Base-by-base conservation (phyloP, 2,329 filamentous ascomycete genomes). In the Fusarium lateritium region DNA sequence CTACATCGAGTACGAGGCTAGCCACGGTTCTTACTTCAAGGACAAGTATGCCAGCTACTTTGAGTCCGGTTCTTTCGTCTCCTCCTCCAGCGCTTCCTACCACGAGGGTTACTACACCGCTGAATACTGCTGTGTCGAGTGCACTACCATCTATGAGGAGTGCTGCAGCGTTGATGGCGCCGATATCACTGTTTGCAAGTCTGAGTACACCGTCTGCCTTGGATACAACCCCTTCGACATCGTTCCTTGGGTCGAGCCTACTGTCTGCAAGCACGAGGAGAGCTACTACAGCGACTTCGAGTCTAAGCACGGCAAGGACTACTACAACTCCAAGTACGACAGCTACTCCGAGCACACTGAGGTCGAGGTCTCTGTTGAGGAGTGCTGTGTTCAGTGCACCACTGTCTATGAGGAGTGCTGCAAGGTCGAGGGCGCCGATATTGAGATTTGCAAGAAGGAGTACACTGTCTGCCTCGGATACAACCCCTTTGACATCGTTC, bases 361-460 rank as follows among this genome's bases (percentile, higher is more conserved):
- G 4, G 22, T 26, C 7, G 42, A 56, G 17, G 11, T 61, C n/a
- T 40, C 51, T 9, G 57, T 40, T 39, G 65, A 67, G 47, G 57
- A 67, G 22, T 67, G 65, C 49, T 67, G 65, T 6, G 4, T 67
- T 8, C 14, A 63, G 43, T 67, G 65, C 47, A 67, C 63, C 1
- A 67, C 63, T 14, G n/a, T 44, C 63, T 67, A 67, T 24, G 49
- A 67, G 13, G 31, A 53, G n/a, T 67, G 65, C 63, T 67, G 65
- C 13, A 5, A 10, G 8, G 13, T 47, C 3, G 14, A 33, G 6
- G 64, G 58, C 2, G 24, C 46, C 2, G 47, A 64, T 6, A n/a
- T 67, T 10, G 43, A 42, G 15, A 7, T 58, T 7, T 67, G 65
- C 43, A 67, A 67, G 52, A 7, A 36, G 19, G 31, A 51, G 47